phyloP scores from a whole-genome alignment of 495 filamentous ascomycete genomes.

The Podospora pseudoanserina region DNA sequence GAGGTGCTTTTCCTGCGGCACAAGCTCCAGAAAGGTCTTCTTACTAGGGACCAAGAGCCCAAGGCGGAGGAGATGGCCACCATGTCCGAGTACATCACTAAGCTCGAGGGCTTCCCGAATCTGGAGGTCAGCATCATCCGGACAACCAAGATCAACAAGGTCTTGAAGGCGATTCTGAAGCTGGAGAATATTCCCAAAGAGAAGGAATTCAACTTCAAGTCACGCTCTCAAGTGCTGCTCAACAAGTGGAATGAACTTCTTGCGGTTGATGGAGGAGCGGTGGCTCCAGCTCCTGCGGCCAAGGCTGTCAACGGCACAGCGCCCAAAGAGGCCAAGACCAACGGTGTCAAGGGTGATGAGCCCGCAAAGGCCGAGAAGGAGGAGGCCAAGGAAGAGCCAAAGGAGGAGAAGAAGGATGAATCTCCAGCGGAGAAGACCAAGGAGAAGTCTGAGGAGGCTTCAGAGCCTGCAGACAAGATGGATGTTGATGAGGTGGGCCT shows the following conservation, averaged over 20 bases:
- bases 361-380: slow-evolving; percentile 50
- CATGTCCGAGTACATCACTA: slow-evolving; percentile 75
- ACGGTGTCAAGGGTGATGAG: slow-evolving; percentile 44
- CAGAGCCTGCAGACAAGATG: slow-evolving; percentile 29
- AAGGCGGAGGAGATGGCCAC: slow-evolving; percentile 83
- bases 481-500: slow-evolving; percentile 33
- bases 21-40: slow-evolving; percentile 85
- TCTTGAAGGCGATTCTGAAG: slow-evolving; percentile 86
- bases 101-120: slow-evolving; percentile 73
- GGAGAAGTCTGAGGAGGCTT: slow-evolving; percentile 17
- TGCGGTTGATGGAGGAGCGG: slow-evolving; percentile 45
- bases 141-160: slow-evolving; percentile 89
- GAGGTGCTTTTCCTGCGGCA: slow-evolving; percentile 82
- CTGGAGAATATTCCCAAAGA: slow-evolving; percentile 76
- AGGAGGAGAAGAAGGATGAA: slow-evolving; percentile 26
- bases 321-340: slow-evolving; percentile 26
- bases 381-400: slow-evolving; percentile 39
- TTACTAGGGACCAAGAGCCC: slow-evolving; percentile 73
- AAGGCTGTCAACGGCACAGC: slow-evolving; percentile 15
- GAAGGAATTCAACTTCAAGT: slow-evolving; percentile 78
- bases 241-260: slow-evolving; percentile 79
- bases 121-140: slow-evolving; percentile 83
- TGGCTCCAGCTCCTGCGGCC: slow-evolving; percentile 22
- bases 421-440: slow-evolving; percentile 21
- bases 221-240: slow-evolving; percentile 67